Percentiles rank a stretch among this genome's conserved stretches.
Evolutionary conservation across 129 eudicot genomes (phyloP).

Genomic region (Mikania micrantha): DNA sequence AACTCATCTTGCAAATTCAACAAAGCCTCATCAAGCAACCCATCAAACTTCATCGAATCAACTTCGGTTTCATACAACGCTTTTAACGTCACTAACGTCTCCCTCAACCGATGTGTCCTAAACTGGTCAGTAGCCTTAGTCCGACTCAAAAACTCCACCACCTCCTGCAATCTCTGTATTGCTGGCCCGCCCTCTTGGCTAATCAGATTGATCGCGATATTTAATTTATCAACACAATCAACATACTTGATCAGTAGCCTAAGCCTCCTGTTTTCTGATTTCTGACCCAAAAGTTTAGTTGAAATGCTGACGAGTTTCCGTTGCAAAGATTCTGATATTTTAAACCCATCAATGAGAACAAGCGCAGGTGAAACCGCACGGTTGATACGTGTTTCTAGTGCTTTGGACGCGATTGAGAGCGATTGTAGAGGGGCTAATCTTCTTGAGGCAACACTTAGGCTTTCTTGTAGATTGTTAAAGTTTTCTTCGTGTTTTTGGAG

Average conservation of each 20-base stretch:
- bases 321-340: conserved; percentile 53
- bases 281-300: conserved; percentile 30
- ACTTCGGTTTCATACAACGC: conserved; percentile 65
- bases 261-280: conserved; percentile 30
- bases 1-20: conserved; percentile 76
- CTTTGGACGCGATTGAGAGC: conserved; percentile 60
- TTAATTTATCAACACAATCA: conserved; percentile 56
- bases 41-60: conserved; percentile 76
- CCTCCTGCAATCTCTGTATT: conserved; percentile 73
- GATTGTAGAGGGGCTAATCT: conserved; percentile 67
- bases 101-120: conserved; percentile 55
- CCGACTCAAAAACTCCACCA: conserved; percentile 87
- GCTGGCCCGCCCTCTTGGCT: conserved; percentile 73
- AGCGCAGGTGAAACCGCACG: conserved; percentile 77
- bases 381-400: conserved; percentile 68
- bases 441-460: conserved; percentile 43
- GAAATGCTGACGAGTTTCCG: conserved; percentile 44
- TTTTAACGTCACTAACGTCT: conserved; percentile 59
- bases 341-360: conserved; percentile 65
- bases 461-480: conserved; percentile 35
- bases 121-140: conserved; percentile 79
- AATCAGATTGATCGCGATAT: conserved; percentile 42
- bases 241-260: conserved; percentile 48
- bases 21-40: conserved; percentile 75
- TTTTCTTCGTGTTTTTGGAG: conserved; percentile 41